These are phyloP conservation scores for Pestalotiopsis sp. DNA, from an alignment of 2,329 filamentous ascomycete species.

Conservation along the genomic window DNA sequence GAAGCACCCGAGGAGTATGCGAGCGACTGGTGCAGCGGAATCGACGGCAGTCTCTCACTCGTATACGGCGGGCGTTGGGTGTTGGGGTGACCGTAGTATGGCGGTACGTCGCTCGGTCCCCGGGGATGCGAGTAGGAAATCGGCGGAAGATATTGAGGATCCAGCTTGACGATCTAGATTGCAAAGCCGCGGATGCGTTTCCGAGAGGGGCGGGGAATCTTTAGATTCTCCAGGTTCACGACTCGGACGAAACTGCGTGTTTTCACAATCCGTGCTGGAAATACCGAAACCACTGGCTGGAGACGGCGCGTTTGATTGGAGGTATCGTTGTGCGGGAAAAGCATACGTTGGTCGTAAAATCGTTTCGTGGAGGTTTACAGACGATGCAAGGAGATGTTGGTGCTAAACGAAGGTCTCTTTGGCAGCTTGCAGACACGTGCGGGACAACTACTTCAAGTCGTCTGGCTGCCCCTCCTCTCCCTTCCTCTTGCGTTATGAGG, in stretches of 20 bases:
- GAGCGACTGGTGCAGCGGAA: conserved; percentile 71
- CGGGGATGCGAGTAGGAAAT: conserved; percentile 82
- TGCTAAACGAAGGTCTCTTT: background rate
- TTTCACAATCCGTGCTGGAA: background rate
- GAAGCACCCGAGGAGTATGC: conserved; percentile 73
- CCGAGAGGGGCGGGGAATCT: background rate
- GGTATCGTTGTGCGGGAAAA: background rate
- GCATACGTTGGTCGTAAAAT: background rate
- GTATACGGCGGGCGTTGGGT: conserved; percentile 67
- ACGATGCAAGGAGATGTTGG: background rate
- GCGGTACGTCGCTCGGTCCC: conserved; percentile 69
- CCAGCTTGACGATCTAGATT: conserved; percentile 82
- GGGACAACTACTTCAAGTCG: background rate
- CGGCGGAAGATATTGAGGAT: conserved; percentile 69
- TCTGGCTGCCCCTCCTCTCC: background rate
- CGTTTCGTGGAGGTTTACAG: background rate
- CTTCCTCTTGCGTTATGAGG: too few species aligned
- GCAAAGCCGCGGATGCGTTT: conserved; percentile 29
- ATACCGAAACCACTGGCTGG: background rate
- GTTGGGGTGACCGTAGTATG: conserved; percentile 71
- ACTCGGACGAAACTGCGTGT: background rate
- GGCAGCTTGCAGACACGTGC: background rate
- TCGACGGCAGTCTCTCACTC: conserved; percentile 73
- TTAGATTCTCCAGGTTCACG: conserved; percentile 4
- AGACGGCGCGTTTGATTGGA: background rate